Percentiles rank a stretch among this genome's conserved stretches.
Evolutionary conservation across 768 basidiomycete genomes (phyloP).

Genomic region (Agrocybe chaxingu): DNA sequence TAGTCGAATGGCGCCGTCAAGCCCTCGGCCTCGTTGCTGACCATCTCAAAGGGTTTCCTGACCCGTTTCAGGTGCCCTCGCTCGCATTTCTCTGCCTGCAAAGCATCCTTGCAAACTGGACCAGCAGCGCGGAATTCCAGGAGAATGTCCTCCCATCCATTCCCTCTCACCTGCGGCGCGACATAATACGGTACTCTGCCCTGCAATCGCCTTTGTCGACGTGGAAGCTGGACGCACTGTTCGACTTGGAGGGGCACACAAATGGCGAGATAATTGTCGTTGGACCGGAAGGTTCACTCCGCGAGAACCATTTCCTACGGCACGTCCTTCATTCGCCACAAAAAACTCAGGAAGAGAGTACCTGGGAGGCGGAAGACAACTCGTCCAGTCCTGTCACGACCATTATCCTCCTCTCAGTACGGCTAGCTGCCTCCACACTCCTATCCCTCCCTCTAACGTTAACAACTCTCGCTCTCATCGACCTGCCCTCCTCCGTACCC

Average conservation of each 20-base stretch:
- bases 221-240: slow-evolving; percentile 47
- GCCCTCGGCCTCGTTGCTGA: slow-evolving; percentile 54
- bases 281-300: slow-evolving; percentile 47
- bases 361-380: slow-evolving; percentile 47
- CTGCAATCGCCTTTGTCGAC: slow-evolving; percentile 53
- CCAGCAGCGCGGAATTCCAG: slow-evolving; percentile 38
- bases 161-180: slow-evolving; percentile 56
- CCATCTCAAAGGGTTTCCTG: slow-evolving; percentile 20
- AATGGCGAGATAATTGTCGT: slow-evolving; percentile 66
- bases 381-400: slow-evolving; percentile 35
- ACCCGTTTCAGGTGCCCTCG: slow-evolving; percentile 37
- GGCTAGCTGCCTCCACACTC: slow-evolving; percentile 40
- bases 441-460: slow-evolving; percentile 61
- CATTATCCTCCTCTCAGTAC: slow-evolving; percentile 48
- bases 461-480: slow-evolving; percentile 57
- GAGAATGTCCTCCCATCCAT: slow-evolving; percentile 47
- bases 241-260: slow-evolving; percentile 46
- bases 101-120: slow-evolving; percentile 36
- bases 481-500: slow-evolving; percentile 43
- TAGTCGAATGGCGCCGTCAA: slow-evolving; percentile 45
- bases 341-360: slow-evolving; percentile 12
- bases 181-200: slow-evolving; percentile 56
- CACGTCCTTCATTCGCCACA: not conserved
- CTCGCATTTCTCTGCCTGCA: slow-evolving; percentile 57
- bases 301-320: slow-evolving; percentile 36